Base-by-base conservation (phyloP, 2,329 filamentous ascomycete genomes). In the Clarireedia homoeocarpa region DNA sequence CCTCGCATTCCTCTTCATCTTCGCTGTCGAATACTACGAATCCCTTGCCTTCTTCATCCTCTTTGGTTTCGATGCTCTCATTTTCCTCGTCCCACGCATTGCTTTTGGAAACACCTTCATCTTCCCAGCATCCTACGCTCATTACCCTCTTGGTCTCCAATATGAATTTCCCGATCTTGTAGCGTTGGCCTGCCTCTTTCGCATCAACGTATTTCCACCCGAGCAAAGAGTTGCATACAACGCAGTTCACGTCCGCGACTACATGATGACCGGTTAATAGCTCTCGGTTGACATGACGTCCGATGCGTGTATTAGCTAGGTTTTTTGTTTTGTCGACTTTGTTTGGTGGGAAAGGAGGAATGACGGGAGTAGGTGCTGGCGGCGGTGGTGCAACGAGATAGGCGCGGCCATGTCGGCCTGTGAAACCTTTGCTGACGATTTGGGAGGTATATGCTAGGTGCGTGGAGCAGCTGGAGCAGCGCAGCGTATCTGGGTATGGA, bases 191-290 rank as follows among this genome's bases (percentile, higher is more conserved):
- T 55, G 72, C 65, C 62, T 85, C 80, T 58, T 75, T 76, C 1
- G 83, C 83, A 66, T 84, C 80, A 45, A 86, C 75, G 64, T 87
- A 87, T 69, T 86, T 86, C 84, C 84, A 87, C 17, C 84, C 84
- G 7, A 87, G 66, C 63, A 80, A 80, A 51, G 72, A 73, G 26
- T 72, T 71, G 69, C 84, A 87, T 26, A 77, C 71, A 9, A 67
- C 67, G 65, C 84, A 87, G 48, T 69, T 74, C 49, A 86, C 83
- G 69, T 86, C 83, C 3, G 83, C 80, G 6, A 87, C 83, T 5
- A 81, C 75, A 68, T 86, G 84, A 65, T 75, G 74, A 2, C 84
- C 84, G 1, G 84, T 86, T 12, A 80, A 77, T 5, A 87, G 74
- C 61, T 80, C 75, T 27, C 84, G 73, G 54, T 74, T 77, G 66